phyloP scores from a whole-genome alignment of 495 filamentous ascomycete species.

The Penicillium robsamsonii region DNA sequence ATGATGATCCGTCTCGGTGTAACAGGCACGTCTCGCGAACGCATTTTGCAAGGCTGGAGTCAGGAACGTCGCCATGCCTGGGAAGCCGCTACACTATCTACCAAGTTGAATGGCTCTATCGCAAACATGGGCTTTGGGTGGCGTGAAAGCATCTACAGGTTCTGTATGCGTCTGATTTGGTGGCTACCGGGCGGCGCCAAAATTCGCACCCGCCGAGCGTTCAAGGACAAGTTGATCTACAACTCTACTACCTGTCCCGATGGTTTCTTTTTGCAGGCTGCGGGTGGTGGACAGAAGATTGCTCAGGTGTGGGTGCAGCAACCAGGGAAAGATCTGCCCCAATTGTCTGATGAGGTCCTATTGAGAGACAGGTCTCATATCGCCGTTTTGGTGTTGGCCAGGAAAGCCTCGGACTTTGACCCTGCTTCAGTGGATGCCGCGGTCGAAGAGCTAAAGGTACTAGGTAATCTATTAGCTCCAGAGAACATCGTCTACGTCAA shows the following conservation, averaged over 20 bases:
- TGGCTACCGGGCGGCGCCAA: neutral
- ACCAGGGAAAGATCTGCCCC: neutral
- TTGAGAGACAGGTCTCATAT: neutral
- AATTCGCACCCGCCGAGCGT: neutral
- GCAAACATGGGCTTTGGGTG: neutral
- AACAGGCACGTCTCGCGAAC: neutral
- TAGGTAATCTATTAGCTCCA: neutral
- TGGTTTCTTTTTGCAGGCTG: neutral
- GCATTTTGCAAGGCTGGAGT: neutral
- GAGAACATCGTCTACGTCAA: neutral
- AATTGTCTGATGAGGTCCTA: neutral
- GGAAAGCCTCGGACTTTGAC: neutral
- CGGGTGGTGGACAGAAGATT: neutral
- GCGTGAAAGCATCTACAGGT: neutral
- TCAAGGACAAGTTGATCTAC: neutral
- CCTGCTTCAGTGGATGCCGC: neutral
- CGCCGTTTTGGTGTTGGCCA: neutral
- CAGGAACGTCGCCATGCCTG: neutral
- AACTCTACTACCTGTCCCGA: neutral
- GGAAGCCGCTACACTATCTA: neutral
- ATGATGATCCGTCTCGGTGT: constrained; percentile 18
- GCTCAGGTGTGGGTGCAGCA: neutral
- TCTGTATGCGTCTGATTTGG: neutral
- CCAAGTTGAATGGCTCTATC: neutral
- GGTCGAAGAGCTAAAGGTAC: neutral